Base-by-base conservation (phyloP, 345 rosid species). In the Fremontodendron californicum region DNA sequence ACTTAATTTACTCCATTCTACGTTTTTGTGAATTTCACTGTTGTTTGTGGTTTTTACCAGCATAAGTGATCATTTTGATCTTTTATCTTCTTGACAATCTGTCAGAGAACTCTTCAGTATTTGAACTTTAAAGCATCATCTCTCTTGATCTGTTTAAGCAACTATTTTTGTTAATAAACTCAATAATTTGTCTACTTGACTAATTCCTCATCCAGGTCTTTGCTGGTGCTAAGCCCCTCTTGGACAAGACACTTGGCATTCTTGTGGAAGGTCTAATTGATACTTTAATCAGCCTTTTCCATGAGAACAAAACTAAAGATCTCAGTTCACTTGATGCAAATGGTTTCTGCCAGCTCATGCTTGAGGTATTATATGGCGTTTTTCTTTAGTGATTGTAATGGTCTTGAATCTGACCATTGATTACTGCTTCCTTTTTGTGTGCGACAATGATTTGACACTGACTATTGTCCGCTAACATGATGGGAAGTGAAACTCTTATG, bases 271-370 rank as follows among this genome's bases (percentile, higher is more conserved):
- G 99, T 78, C 93, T 96, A 33, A 86, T 96, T 19, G 99, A 93
- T 84, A 96, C 94, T 52, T 92, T 93, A 78, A 87, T 92, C 21
- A 92, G 96, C 84, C 85, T 96, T 83, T 82, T 93, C 77, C 77
- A 88, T 85, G 99, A 92, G 85, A 90, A 89, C 78, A 79, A 87
- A 88, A 79, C 85, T 55, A 79, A 82, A 39, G 93, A 88, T 68
- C 89, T 96, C 40, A 85, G 89, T 71, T 85, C 90, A 46, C 87
- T 96, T 61, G 99, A 93, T 82, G 83, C 94, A 55, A 93, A 96
- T 86, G 99, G 99, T 72, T 96, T 96, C 78, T 96, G 99, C 80
- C 99, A 96, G 87, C 91, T 96, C 72, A 96, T 93, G 97, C 90
- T 96, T 5, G 97, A 96, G 99, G 99, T 93, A 87, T 66, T 75